Evolutionary conservation across 306 rosid species (phyloP), one percentile per base, ranked within the genome.

Genomic region (Parietaria judaica): DNA sequence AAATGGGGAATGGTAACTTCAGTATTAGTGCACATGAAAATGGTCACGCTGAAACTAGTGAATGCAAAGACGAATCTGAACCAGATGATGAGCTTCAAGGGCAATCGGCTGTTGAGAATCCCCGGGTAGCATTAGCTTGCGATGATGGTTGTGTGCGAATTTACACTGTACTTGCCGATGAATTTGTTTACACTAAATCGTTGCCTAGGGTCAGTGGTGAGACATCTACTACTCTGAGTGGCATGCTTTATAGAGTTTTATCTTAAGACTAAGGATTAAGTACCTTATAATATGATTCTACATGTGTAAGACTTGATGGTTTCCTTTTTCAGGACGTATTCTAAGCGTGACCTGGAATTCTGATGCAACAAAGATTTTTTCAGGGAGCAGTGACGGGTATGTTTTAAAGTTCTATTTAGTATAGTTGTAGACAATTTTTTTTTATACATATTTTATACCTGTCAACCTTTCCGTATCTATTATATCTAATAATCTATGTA

Each of bases 371-470:
- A 68, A 65, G 77, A 68, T 94, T 82, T 94, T 76, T 81, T 80
- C 94, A 12, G 97, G 99, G 63, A 94, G 90, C 70, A 94, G 86
- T 74, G 86, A 94, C 59, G 99, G 99, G 99, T 94, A 81, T 1
- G 95, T 71, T 41, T 54, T 37, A 57, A 66, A 70, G 7, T 52
- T 58, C 34, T 58, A 56, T 9, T 63, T 36, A 16, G 37, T 5
- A 31, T 1, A 3, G 12, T 36, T 11, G 2, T 13, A 14, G 16
- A 34, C 23, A 36, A 37, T 12, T 41, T 39, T 7, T 14, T 9
- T 45, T 65, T 46, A n/a, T 46, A n/a, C 0, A 10, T 36, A 36
- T 44, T 66, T 4, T 47, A 36, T 46, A 38, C 16, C 43, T 58
- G 69, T 36, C 51, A 14, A 48, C 44, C 56, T 49, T 64, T 5